Percentiles rank a stretch among this genome's conserved stretches.
phyloP scores from a whole-genome alignment of 352 stramenopile genomes.

The Globisporangium uncinulatum region DNA sequence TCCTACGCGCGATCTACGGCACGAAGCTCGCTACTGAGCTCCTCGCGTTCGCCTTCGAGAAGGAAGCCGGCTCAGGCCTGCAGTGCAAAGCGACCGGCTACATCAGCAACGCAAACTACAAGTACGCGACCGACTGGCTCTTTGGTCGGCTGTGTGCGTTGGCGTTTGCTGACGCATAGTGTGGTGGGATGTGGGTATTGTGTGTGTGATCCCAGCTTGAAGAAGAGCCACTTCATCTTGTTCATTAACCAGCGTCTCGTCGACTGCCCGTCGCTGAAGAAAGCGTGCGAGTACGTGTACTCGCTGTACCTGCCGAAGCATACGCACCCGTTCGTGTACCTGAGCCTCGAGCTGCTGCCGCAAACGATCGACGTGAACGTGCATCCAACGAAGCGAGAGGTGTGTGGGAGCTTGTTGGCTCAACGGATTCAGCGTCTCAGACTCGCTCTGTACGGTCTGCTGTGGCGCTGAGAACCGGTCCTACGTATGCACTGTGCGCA shows the following conservation, averaged over 20 bases:
- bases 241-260: conserved; percentile 99
- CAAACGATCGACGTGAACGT: conserved; percentile 98
- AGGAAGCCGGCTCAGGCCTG: conserved; percentile 18
- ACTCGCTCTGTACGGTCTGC: neutral
- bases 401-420: neutral
- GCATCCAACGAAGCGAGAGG: conserved; percentile 97
- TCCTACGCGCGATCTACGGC: conserved; percentile 74
- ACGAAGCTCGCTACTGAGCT: conserved; percentile 62
- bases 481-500: conserved; percentile 4
- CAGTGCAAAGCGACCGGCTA: conserved; percentile 45
- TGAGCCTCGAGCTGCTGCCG: conserved; percentile 93
- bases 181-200: neutral
- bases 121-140: conserved; percentile 22
- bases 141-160: neutral
- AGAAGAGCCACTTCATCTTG: conserved; percentile 87
- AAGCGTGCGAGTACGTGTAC: conserved; percentile 94
- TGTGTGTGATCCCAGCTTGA: conserved; percentile 34
- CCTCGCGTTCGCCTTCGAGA: conserved; percentile 35
- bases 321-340: conserved; percentile 96
- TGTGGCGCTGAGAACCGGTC: neutral
- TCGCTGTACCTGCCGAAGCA: conserved; percentile 91
- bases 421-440: neutral
- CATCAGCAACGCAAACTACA: conserved; percentile 89
- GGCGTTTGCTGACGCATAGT: neutral
- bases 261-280: conserved; percentile 88